Evolutionary conservation across 768 basidiomycete genomes (phyloP), one percentile per base, ranked within the genome.

Genomic region (Hypholoma sublateritium): DNA sequence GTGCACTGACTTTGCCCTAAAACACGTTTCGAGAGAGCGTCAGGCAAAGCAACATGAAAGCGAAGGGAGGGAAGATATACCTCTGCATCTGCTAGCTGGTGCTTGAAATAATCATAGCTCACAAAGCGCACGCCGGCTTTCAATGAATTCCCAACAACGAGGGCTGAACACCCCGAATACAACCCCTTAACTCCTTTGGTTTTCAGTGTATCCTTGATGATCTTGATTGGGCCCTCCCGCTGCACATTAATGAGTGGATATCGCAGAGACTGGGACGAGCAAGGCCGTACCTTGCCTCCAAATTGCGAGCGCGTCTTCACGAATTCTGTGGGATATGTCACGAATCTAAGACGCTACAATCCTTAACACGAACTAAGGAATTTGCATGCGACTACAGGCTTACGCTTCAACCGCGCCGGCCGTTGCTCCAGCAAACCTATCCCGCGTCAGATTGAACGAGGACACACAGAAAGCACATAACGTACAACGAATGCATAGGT

Each of bases 71-170:
- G 7, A 21, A 34, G 9, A 67, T 80, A 65, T 65, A 94, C 95
- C 78, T 98, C 80, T 5, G 85, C 66, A 70, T 98, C 94, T 43
- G 89, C 91, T 44, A 99, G 70, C 65, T 86, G 71, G 25, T 77
- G 73, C 75, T 98, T 98, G 77, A 95, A 95, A 68, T 88, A 81
- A 69, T 98, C 95, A 73, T 99, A 99, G 62, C 87, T 89, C 55
- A 97, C 83, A 71, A 99, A 99, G 42, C 97, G 81, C 36, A 99
- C 95, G 3, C 95, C 97, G 1, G 97, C 97, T 77, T 99, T 99
- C 62, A 85, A 69, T 0, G 95, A 82, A 70, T 98, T 98, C 12
- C 96, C 97, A 13, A 94, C 78, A 5, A 98, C 84, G 14, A 98
- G 80, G 0, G 97, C 96, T 17, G 82, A 83, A 65, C 91, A 93